A percentile compares a stretch with the other conserved stretches of the same genome.
Conservation (phyloP, 169 alveolate genomes). For the Plasmodium cynomolgi region DNA sequence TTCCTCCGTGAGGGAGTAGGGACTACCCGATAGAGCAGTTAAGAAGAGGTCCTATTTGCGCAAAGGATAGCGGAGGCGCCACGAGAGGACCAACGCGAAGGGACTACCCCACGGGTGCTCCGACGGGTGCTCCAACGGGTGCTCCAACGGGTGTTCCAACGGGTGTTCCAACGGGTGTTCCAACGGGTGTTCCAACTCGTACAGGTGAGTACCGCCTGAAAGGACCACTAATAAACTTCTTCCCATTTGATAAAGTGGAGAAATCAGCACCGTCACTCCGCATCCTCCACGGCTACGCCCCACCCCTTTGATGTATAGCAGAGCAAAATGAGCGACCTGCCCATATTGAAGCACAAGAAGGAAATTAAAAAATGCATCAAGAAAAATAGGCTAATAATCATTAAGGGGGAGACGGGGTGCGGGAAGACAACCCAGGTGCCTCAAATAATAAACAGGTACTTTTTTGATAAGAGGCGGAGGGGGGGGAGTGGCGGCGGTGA, state of each 20-base stretch:
- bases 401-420: slow-evolving; percentile 96
- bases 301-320: background rate
- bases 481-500: background rate
- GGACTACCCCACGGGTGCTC: background rate
- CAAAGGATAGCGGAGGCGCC: background rate
- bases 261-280: background rate
- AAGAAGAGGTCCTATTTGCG: background rate
- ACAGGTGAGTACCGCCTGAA: background rate
- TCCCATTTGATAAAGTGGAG: background rate
- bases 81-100: background rate
- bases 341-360: slow-evolving; percentile 46
- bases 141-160: too few species aligned
- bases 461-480: slow-evolving; percentile 47
- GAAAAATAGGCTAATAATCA: slow-evolving; percentile 26
- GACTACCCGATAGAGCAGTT: background rate
- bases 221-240: background rate
- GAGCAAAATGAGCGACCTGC: slow-evolving; percentile 29
- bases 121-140: too few species aligned
- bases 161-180: too few species aligned
- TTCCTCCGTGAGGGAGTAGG: background rate
- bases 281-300: background rate
- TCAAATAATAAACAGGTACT: slow-evolving; percentile 89
- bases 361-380: slow-evolving; percentile 51
- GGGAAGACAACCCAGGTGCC: slow-evolving; percentile 98
- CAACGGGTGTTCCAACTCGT: too few species aligned